A percentile compares a stretch with the other conserved stretches of the same genome.
Conservation (phyloP, 257 asterid genomes). For the Orobanche coerulescens region DNA sequence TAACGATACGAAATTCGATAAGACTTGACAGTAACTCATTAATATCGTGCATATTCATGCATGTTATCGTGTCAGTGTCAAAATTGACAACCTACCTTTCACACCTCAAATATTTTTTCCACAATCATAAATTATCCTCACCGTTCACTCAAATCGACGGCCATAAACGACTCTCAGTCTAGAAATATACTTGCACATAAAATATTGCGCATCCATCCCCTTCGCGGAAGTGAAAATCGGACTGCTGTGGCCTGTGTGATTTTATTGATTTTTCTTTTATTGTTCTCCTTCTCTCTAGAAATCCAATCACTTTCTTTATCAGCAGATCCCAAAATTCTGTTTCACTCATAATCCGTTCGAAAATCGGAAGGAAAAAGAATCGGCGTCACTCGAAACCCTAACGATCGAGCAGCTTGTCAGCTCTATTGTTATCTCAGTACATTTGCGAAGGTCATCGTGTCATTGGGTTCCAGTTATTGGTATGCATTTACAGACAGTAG, state of each 20-base stretch:
- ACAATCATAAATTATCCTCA: constrained; percentile 14
- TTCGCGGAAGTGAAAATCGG: constrained; percentile 23
- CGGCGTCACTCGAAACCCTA: constrained; percentile 24
- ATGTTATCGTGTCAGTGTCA: no score
- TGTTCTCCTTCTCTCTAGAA: constrained; percentile 12
- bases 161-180: background rate
- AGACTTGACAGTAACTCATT: no score
- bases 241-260: constrained; percentile 18
- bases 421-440: constrained; percentile 13
- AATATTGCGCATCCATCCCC: constrained; percentile 17
- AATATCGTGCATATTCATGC: no score
- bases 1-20: no score
- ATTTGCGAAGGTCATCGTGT: constrained; percentile 26
- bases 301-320: constrained; percentile 21
- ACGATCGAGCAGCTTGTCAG: constrained; percentile 17
- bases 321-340: constrained; percentile 31
- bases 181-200: constrained; percentile 18
- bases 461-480: constrained; percentile 23
- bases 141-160: constrained; percentile 25
- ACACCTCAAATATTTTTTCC: background rate
- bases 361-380: background rate
- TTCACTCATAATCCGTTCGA: background rate
- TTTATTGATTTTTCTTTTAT: background rate
- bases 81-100: no score
- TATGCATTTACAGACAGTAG: background rate